Base-by-base conservation (phyloP, 176 grass and related monocot species). In the Phragmites australis region DNA sequence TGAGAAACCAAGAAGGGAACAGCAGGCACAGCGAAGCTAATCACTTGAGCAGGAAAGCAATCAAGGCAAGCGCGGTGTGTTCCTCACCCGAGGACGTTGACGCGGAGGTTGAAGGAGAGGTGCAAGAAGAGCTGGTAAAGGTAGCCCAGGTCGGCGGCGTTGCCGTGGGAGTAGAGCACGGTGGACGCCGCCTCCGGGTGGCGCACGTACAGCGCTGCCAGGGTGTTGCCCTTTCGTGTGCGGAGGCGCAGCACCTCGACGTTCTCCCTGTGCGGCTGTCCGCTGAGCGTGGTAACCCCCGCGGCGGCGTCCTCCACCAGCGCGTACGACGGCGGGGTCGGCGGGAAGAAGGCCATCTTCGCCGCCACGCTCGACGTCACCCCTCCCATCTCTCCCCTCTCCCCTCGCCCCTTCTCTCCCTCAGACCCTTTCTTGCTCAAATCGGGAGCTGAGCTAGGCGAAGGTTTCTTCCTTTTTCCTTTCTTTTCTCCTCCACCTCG, bases 291-390 rank as follows among this genome's bases (percentile, higher is more conserved):
- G 59, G 88, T 64, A n/a, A 97, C 57, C 58, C 91, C 94, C 1
- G 75, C 78, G 34, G 52, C 87, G 21, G 74, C 27, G 64, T 93
- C 91, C 68, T 79, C 81, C 74, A 84, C 81, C 60, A 97, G 81
- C 75, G 87, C 70, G 87, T 97, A 97, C 82, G 94, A 91, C 44
- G 94, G 87, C 81, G 94, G 94, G 44, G 87, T 65, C 41, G 94
- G 94, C 22, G 94, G 94, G 84, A 97, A 97, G 91, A 97, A 97
- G 15, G 94, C 94, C 70, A 97, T 81, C 89, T 97, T 97, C 71
- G 94, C 89, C 84, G 94, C 91, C 87, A 97, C 88, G 59, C 91
- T 93, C 63, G 94, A 97, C 51, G 94, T 93, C 74, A 97, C 94
- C 29, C 94, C 94, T 32, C 94, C 94, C 94, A 97, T 97, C 77